Percentiles rank a stretch among this genome's conserved stretches.
These are phyloP conservation scores for Skeletonema tropicum DNA, from an alignment of 108 stramenopile species.

Conservation along the genomic window DNA sequence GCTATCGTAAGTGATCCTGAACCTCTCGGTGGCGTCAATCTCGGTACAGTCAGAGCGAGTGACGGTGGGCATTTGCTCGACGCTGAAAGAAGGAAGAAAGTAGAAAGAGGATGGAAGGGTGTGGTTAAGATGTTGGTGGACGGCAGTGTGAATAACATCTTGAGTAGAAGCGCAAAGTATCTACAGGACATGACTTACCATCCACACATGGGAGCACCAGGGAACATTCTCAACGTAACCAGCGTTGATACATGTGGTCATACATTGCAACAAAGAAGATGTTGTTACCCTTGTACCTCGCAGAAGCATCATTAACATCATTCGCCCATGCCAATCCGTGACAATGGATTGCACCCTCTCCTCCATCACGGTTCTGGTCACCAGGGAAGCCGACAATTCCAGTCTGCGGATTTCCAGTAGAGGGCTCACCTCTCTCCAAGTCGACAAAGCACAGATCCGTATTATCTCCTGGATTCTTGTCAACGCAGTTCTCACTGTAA, in stretches of 20 bases:
- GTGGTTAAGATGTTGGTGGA: background rate
- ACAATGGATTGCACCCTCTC: slow-evolving; percentile 59
- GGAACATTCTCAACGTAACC: slow-evolving; percentile 56
- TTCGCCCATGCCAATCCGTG: slow-evolving; percentile 63
- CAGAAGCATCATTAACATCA: slow-evolving; percentile 16
- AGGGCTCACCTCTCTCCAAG: slow-evolving; percentile 1
- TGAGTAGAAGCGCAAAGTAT: background rate
- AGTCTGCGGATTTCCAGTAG: slow-evolving; percentile 15
- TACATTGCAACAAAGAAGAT: slow-evolving; percentile 61
- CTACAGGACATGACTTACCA: slow-evolving; percentile 28
- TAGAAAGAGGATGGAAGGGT: background rate
- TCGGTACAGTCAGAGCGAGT: slow-evolving; percentile 62
- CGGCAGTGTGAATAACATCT: too few species aligned
- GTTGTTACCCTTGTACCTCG: slow-evolving; percentile 52
- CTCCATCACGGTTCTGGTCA: slow-evolving; percentile 30
- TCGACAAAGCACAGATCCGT: slow-evolving; percentile 59
- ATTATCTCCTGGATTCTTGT: slow-evolving; percentile 57
- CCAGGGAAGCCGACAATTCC: slow-evolving; percentile 29
- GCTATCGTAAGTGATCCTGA: slow-evolving; percentile 44
- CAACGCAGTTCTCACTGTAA: slow-evolving; percentile 47
- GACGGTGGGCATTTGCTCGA: slow-evolving; percentile 63
- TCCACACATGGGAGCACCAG: slow-evolving; percentile 58
- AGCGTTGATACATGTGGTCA: slow-evolving; percentile 57
- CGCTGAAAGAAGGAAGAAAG: slow-evolving; percentile 8
- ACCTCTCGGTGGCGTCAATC: slow-evolving; percentile 35